Percentiles rank a stretch among this genome's conserved stretches.
Conservation (phyloP, 129 eudicot species). For the Tagetes erecta region DNA sequence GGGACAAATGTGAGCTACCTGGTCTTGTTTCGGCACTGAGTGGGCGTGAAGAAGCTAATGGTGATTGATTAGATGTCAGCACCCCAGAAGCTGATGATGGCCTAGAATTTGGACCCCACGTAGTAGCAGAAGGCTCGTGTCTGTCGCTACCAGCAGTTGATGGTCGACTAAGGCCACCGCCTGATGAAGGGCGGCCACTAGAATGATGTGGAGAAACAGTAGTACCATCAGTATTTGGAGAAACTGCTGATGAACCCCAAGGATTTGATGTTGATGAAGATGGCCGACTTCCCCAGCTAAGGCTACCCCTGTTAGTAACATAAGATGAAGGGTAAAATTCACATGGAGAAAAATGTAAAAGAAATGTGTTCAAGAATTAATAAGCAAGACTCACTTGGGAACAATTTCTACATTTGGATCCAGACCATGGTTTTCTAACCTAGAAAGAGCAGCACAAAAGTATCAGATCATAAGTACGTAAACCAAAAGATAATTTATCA, state of each 20-base stretch:
- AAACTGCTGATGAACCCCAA: slow-evolving; percentile 74
- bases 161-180: slow-evolving; percentile 95
- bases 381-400: slow-evolving; percentile 81
- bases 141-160: slow-evolving; percentile 93
- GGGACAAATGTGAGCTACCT: slow-evolving; percentile 88
- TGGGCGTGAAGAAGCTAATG: slow-evolving; percentile 76
- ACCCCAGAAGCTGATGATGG: slow-evolving; percentile 93
- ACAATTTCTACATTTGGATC: slow-evolving; percentile 95
- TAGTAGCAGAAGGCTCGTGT: slow-evolving; percentile 61
- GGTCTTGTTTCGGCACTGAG: slow-evolving; percentile 98
- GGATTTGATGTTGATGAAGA: slow-evolving; percentile 84
- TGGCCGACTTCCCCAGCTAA: slow-evolving; percentile 89
- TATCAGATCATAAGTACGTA: slow-evolving; percentile 30
- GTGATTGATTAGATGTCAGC: slow-evolving; percentile 50
- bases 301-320: slow-evolving; percentile 67
- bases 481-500: not conserved
- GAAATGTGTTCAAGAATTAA: not conserved
- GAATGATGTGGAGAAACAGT: slow-evolving; percentile 56
- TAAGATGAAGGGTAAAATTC: not conserved
- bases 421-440: slow-evolving; percentile 97
- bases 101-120: slow-evolving; percentile 86
- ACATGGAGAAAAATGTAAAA: not conserved
- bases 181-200: slow-evolving; percentile 80
- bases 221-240: slow-evolving; percentile 73
- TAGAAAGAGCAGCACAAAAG: slow-evolving; percentile 35